Base-by-base conservation (phyloP, 2,329 filamentous ascomycete species). In the Neodidymelliopsis sp. region DNA sequence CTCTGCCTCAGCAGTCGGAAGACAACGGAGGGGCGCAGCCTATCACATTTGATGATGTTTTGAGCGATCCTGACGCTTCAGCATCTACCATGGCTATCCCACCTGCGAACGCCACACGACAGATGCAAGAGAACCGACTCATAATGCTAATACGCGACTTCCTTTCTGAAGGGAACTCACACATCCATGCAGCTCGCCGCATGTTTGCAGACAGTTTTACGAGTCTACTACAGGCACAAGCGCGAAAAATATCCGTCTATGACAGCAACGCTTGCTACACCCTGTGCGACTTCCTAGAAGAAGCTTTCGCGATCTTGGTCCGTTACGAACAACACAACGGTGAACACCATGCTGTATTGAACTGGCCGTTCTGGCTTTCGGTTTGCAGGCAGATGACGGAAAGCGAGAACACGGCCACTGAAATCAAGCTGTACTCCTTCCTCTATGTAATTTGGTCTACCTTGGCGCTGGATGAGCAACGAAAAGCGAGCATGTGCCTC, bases 261-360 rank as follows among this genome's bases (percentile, higher is more conserved):
- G 87, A 95, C 69, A 89, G 91, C 66, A 85, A 85, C 55, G 88
- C 90, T 13, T 95, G 91, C 70, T 94, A 94, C 67, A 89, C 90
- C 8, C 79, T 96, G n/a, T 93, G 91, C 67, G 92, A 97, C 70
- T 91, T 96, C 57, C 77, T 96, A 19, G 90, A 96, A 67, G 91
- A 96, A 72, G 81, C 87, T 1, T 77, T 96, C 39, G 77, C 84
- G 12, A 85, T 91, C 29, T 77, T 88, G 51, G 77, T 84, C 29
- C 81, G 84, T 43, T 89, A 86, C 72, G 82, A 75, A 72, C 78
- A 67, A 66, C 74, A 65, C 62, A 74, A 63, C 58, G 68, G 47
- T 38, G 70, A 65, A 43, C 70, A 55, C 61, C 80, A 70, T 18
- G 60, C 70, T 16, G 81, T 87, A 39, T 72, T 92, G 29, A 85